Evolutionary conservation across 1,284 basidiomycete genomes (phyloP).

Genomic region (Testicularia cyperi): DNA sequence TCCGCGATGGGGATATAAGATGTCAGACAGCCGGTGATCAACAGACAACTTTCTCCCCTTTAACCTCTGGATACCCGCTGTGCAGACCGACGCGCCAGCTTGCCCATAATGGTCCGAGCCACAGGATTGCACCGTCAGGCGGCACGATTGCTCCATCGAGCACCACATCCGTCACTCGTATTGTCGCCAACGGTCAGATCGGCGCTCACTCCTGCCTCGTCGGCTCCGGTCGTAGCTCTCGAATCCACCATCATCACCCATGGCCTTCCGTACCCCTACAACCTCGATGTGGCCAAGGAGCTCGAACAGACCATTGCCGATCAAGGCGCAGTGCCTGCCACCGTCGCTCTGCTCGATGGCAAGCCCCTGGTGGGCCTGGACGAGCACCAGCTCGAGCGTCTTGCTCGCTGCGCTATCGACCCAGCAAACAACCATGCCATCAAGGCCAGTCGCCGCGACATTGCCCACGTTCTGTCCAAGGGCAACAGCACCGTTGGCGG

Average conservation of each 20-base stretch:
- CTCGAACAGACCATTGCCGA: constrained; percentile 78
- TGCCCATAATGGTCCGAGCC: constrained; percentile 20
- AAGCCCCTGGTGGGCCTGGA: constrained; percentile 82
- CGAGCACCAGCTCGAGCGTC: constrained; percentile 68
- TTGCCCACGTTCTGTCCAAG: constrained; percentile 74
- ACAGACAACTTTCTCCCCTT: too few species aligned
- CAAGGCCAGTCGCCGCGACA: constrained; percentile 85
- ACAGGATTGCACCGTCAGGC: constrained; percentile 21
- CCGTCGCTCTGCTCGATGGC: constrained; percentile 82
- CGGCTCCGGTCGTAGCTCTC: constrained; percentile 63
- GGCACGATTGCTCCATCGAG: constrained; percentile 13
- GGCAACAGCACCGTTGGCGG: constrained; percentile 71
- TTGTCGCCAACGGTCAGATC: constrained; percentile 15
- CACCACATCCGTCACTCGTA: constrained; percentile 15
- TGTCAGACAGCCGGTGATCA: too few species aligned
- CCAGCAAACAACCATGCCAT: constrained; percentile 57
- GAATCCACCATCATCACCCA: constrained; percentile 87
- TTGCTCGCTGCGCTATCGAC: constrained; percentile 66
- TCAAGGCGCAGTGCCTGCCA: constrained; percentile 80
- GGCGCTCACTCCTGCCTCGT: constrained; percentile 9
- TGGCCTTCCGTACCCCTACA: constrained; percentile 70
- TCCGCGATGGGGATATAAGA: too few species aligned
- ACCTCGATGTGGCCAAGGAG: constrained; percentile 72
- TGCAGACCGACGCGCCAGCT: too few species aligned
- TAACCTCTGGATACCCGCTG: too few species aligned